Evolutionary conservation across 2,329 filamentous ascomycete genomes (phyloP).

Genomic region (Ophidiomyces ophidiicola): DNA sequence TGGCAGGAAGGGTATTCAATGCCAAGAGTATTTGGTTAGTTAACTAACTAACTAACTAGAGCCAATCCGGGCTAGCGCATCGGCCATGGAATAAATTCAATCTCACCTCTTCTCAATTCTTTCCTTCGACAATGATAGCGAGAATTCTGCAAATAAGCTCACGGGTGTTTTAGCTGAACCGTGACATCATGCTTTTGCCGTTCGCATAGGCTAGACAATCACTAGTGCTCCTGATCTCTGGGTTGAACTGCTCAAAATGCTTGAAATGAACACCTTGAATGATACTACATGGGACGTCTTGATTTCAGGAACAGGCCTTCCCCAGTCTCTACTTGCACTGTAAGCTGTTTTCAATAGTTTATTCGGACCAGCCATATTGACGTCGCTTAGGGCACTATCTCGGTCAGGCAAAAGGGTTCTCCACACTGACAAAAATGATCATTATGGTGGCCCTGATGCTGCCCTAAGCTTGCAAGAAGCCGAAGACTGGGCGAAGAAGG

Average conservation of each 20-base stretch:
- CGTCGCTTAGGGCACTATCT: conserved; percentile 64
- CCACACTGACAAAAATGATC: conserved; percentile 75
- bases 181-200: no score
- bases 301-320: conserved; percentile 64
- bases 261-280: conserved; percentile 58
- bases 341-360: conserved; percentile 40
- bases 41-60: background rate
- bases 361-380: no score
- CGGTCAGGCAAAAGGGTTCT: conserved; percentile 83
- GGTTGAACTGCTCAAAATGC: conserved; percentile 2
- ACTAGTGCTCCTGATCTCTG: background rate
- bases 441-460: conserved; percentile 78
- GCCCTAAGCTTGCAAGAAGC: conserved; percentile 74
- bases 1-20: no score
- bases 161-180: background rate
- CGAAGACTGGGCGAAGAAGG: conserved; percentile 55
- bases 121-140: background rate
- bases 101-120: conserved; percentile 1
- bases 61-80: background rate
- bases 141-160: background rate
- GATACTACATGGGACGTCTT: conserved; percentile 69
- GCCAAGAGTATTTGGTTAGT: no score
- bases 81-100: conserved; percentile 1
- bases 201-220: no score
- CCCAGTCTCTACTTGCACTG: conserved; percentile 70